phyloP scores from a whole-genome alignment of 78 protist genomes.

The Isochrysis galbana region DNA sequence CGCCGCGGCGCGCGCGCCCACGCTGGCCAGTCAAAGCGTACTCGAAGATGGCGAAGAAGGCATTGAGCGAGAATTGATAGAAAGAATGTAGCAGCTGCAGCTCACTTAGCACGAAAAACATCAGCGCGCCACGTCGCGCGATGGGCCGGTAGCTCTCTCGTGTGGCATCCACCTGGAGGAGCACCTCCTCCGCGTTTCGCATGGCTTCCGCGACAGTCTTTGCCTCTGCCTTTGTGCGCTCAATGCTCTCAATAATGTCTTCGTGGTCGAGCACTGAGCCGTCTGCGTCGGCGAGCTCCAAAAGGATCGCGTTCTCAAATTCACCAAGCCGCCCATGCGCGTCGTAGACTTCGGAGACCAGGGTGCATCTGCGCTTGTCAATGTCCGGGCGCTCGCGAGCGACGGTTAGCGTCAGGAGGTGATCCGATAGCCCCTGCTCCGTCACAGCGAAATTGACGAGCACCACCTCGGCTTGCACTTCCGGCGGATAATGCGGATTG shows the following conservation, averaged over 20 bases:
- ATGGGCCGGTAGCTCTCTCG: slow-evolving; percentile 62
- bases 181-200: slow-evolving; percentile 22
- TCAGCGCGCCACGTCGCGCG: slow-evolving; percentile 56
- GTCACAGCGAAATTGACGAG: slow-evolving; percentile 73
- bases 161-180: slow-evolving; percentile 39
- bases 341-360: slow-evolving; percentile 45
- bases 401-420: slow-evolving; percentile 62
- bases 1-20: no score
- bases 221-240: slow-evolving; percentile 47
- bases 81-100: slow-evolving; percentile 57
- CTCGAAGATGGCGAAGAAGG: slow-evolving; percentile 68
- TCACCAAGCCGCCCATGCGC: slow-evolving; percentile 18
- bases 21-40: slow-evolving; percentile 35
- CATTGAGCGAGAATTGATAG: slow-evolving; percentile 75
- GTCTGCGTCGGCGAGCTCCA: slow-evolving; percentile 49
- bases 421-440: slow-evolving; percentile 66
- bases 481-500: slow-evolving; percentile 72
- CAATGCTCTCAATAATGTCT: slow-evolving; percentile 61
- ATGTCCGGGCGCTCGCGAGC: slow-evolving; percentile 62
- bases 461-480: slow-evolving; percentile 48
- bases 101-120: slow-evolving; percentile 57
- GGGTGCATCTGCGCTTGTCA: slow-evolving; percentile 41
- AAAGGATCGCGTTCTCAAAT: slow-evolving; percentile 57
- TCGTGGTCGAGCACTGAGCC: slow-evolving; percentile 55
- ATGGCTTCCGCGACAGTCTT: slow-evolving; percentile 45